Evolutionary conservation across 2,329 filamentous ascomycete species (phyloP).

Genomic region (Tolypocladium ophioglossoides): DNA sequence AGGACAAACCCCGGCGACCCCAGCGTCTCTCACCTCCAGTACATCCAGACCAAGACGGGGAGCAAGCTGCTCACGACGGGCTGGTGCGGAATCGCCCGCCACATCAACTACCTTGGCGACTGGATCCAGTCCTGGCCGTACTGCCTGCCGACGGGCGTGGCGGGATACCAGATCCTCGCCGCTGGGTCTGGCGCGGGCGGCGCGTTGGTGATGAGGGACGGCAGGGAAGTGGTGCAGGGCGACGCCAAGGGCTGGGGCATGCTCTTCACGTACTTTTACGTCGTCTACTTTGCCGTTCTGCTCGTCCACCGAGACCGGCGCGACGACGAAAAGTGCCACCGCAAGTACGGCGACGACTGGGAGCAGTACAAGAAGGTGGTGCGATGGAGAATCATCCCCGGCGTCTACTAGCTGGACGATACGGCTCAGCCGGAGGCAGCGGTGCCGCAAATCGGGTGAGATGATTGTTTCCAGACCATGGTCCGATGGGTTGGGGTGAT

Average conservation of each 20-base stretch:
- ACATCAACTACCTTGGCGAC: slow-evolving; percentile 94
- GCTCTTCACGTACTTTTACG: slow-evolving; percentile 87
- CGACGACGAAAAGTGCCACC: slow-evolving; percentile 82
- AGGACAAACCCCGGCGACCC: slow-evolving; percentile 78
- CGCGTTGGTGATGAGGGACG: slow-evolving; percentile 46
- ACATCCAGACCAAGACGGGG: slow-evolving; percentile 74
- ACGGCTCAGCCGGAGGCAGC: not conserved
- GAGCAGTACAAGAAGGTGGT: slow-evolving; percentile 77
- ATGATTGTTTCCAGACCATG: not conserved
- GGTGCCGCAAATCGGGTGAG: not conserved
- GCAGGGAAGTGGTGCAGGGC: slow-evolving; percentile 57
- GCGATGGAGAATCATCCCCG: slow-evolving; percentile 71
- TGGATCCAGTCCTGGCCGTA: slow-evolving; percentile 93
- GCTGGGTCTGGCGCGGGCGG: slow-evolving; percentile 39
- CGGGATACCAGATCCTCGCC: slow-evolving; percentile 65
- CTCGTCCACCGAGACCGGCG: slow-evolving; percentile 77
- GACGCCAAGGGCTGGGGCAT: slow-evolving; percentile 74
- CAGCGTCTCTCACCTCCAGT: slow-evolving; percentile 66
- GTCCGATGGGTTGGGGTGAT: too few species aligned
- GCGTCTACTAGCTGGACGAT: slow-evolving; percentile 48
- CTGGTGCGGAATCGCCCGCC: slow-evolving; percentile 87
- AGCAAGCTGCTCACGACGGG: slow-evolving; percentile 74
- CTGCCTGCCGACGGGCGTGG: slow-evolving; percentile 73
- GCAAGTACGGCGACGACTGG: slow-evolving; percentile 92
- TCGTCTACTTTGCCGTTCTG: slow-evolving; percentile 81